Evolutionary conservation across 2,329 filamentous ascomycete genomes (phyloP).

Genomic region (Aulographum hederae): DNA sequence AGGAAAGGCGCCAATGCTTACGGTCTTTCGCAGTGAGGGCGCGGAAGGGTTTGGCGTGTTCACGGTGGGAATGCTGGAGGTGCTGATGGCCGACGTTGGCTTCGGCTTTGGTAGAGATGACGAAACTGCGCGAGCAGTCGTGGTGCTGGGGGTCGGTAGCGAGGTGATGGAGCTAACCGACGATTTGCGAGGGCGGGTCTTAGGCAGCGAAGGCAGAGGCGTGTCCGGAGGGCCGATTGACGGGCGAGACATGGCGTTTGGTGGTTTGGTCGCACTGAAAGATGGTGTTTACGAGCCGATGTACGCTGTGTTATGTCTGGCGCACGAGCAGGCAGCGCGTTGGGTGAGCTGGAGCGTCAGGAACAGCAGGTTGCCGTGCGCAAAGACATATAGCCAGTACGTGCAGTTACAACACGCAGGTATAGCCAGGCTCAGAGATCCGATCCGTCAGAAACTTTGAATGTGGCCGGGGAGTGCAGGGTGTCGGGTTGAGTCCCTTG

Average conservation of each 20-base stretch:
- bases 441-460: too few species aligned
- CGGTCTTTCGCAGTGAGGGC: constrained; percentile 64
- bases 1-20: constrained; percentile 88
- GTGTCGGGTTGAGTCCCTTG: too few species aligned
- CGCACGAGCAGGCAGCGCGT: too few species aligned
- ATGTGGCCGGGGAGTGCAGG: too few species aligned
- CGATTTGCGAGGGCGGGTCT: constrained; percentile 54
- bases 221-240: constrained; percentile 39
- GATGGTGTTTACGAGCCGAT: too few species aligned
- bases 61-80: constrained; percentile 29
- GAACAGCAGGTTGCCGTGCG: too few species aligned
- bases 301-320: too few species aligned
- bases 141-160: constrained; percentile 2
- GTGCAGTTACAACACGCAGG: too few species aligned
- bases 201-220: constrained; percentile 55
- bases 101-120: constrained; percentile 12
- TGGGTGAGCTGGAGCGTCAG: too few species aligned
- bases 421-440: too few species aligned
- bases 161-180: constrained; percentile 16
- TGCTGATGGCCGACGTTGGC: constrained; percentile 25
- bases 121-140: background rate
- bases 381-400: too few species aligned
- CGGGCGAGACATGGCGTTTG: background rate
- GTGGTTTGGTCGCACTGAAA: too few species aligned
- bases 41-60: constrained; percentile 25